Base-by-base conservation (phyloP, 768 basidiomycete genomes). In the Boletus rubescentipes region DNA sequence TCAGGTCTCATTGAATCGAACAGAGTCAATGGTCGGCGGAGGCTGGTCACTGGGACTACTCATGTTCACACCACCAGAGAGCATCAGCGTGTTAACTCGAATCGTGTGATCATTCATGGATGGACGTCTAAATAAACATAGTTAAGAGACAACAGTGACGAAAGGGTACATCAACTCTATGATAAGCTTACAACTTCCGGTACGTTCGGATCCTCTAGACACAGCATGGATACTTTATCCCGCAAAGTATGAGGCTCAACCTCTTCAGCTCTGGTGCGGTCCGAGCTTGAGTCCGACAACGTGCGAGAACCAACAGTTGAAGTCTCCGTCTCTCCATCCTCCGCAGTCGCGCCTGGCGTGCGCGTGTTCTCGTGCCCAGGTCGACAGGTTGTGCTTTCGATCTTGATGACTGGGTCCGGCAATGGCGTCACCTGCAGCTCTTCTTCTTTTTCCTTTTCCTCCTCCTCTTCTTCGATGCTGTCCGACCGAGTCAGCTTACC, bases 381-480 rank as follows among this genome's bases (percentile, higher is more conserved):
- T 16, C 44, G 49, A 41, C 53, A 46, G 0, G 41, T 48, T 31
- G 11, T 21, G 18, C 23, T 50, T 15, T 61, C 46, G 2, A 46
- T 39, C 38, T 31, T 36, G 47, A 58, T 26, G 30, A 49, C 32
- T 3, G 30, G 43, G 18, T 36, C 26, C 9, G 12, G 49, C 15
- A 9, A 35, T 16, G 35, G 46, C 23, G 51, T 32, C 16, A 5
- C 46, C 43, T 45, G 49, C 23, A 43, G 30, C 30, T 58, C 60
- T 18, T 45, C 50, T 32, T 51, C 59, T 46, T 57, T 52, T 1
- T 48, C 52, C n/a, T 65, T 67, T 21, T 60, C 67, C 37, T 70
- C 64, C 18, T 72, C 55, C 30, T 67, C 67, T 50, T 70, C 68
- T 44, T 62, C 67, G 16, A 69, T 69, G 49, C 68, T 72, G 46